Evolutionary conservation across 2,329 filamentous ascomycete genomes (phyloP).

Genomic region (Pseudogymnoascus sp.): DNA sequence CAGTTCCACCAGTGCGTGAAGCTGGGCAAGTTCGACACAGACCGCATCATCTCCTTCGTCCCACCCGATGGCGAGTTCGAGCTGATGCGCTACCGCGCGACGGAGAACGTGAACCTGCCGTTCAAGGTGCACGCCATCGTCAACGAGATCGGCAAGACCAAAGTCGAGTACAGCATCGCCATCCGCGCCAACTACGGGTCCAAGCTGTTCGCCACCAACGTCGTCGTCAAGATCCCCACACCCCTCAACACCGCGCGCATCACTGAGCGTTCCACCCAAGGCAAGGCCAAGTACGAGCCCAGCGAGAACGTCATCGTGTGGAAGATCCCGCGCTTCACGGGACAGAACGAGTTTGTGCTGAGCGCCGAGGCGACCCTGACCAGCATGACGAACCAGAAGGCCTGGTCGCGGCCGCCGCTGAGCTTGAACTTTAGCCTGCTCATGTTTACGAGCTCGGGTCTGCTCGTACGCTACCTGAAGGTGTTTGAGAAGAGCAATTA

Average conservation of each 20-base stretch:
- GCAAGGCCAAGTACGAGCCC: conserved; percentile 97
- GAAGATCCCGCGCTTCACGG: conserved; percentile 98
- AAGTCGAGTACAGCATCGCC: conserved; percentile 97
- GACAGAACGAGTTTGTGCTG: conserved; percentile 93
- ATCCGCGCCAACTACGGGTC: conserved; percentile 94
- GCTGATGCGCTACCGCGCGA: conserved; percentile 96
- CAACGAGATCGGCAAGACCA: conserved; percentile 91
- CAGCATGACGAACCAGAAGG: conserved; percentile 96
- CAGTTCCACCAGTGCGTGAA: conserved; percentile 99
- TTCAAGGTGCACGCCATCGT: conserved; percentile 99
- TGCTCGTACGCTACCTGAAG: conserved; percentile 90
- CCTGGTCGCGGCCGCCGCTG: conserved; percentile 88
- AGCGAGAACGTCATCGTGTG: conserved; percentile 97
- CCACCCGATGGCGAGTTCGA: conserved; percentile 97
- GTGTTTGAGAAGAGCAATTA: conserved; percentile 99
- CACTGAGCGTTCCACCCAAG: conserved; percentile 85
- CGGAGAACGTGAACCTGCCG: conserved; percentile 95
- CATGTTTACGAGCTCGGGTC: conserved; percentile 95
- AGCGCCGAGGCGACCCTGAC: conserved; percentile 89
- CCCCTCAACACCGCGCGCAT: conserved; percentile 94
- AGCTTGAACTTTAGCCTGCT: conserved; percentile 87
- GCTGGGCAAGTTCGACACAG: conserved; percentile 90
- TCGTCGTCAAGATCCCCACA: conserved; percentile 87
- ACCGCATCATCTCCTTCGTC: conserved; percentile 94
- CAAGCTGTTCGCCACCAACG: conserved; percentile 96